Evolutionary conservation across 176 grass and related monocot species (phyloP).

Genomic region (Cymbopogon citratus): DNA sequence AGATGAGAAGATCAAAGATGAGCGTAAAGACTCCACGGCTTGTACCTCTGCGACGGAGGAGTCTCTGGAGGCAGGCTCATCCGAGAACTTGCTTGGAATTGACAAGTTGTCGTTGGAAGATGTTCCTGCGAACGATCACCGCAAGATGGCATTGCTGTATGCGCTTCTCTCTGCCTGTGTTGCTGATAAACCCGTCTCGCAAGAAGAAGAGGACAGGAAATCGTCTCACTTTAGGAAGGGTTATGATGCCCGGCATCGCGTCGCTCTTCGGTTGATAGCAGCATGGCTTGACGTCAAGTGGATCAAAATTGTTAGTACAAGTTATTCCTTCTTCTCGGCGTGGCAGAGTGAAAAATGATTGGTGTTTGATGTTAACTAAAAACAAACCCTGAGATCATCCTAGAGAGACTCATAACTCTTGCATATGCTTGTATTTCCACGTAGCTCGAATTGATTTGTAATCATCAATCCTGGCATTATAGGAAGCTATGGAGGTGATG

Average conservation of each 20-base stretch:
- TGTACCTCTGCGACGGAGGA: not conserved
- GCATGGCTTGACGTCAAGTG: slow-evolving; percentile 88
- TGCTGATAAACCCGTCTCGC: slow-evolving; percentile 55
- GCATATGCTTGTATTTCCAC: not conserved
- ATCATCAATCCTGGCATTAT: slow-evolving; percentile 17
- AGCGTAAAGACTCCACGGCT: not conserved
- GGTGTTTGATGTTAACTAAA: not conserved
- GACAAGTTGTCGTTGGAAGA: slow-evolving; percentile 43
- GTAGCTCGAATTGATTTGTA: not conserved
- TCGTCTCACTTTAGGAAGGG: slow-evolving; percentile 68
- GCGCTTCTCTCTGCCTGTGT: slow-evolving; percentile 76
- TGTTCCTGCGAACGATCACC: slow-evolving; percentile 42
- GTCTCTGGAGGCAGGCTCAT: slow-evolving; percentile 5
- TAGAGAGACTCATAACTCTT: not conserved
- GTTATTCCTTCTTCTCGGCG: not conserved
- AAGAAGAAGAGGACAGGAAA: slow-evolving; percentile 65
- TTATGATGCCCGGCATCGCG: slow-evolving; percentile 87
- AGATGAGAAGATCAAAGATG: slow-evolving; percentile 1
- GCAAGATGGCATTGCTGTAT: slow-evolving; percentile 63
- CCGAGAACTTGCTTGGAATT: slow-evolving; percentile 30
- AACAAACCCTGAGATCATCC: not conserved
- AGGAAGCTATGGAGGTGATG: slow-evolving; percentile 93
- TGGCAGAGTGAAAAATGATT: not conserved
- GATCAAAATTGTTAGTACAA: slow-evolving; percentile 77
- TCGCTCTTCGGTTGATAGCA: slow-evolving; percentile 41